phyloP scores from a whole-genome alignment of 108 stramenopile genomes.

The Skeletonema menzelii region DNA sequence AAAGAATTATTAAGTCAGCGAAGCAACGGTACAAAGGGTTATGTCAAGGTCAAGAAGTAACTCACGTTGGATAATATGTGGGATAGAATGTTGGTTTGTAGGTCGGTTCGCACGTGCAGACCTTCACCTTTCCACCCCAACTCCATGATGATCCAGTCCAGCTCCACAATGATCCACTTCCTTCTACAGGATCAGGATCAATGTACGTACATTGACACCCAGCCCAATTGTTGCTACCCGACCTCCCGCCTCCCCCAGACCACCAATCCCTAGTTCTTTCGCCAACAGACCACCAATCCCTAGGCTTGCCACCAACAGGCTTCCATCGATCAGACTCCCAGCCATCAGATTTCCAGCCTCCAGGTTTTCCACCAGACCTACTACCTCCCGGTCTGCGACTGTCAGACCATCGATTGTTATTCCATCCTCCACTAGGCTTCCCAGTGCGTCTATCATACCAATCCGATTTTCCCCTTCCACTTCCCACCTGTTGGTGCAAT shows the following conservation, averaged over 20 bases:
- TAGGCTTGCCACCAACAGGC: background rate
- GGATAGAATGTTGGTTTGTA: background rate
- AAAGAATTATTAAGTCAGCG: background rate
- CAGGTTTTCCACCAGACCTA: background rate
- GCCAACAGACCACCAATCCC: background rate
- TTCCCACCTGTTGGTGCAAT: background rate
- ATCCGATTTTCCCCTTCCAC: background rate
- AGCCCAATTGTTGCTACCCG: background rate
- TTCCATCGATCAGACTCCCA: background rate
- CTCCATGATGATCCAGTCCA: background rate
- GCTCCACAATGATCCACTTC: background rate
- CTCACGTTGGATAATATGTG: conserved; percentile 2
- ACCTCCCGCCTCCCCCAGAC: background rate
- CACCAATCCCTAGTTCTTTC: background rate
- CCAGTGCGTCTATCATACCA: background rate
- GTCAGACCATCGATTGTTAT: background rate
- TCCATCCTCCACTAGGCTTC: background rate
- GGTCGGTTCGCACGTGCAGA: conserved; percentile 5
- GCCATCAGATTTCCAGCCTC: background rate
- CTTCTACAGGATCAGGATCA: background rate
- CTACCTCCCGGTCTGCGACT: background rate
- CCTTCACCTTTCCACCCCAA: background rate
- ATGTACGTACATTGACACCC: background rate
- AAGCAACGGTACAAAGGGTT: background rate
- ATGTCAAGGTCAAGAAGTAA: background rate